Evolutionary conservation across 345 rosid genomes (phyloP), one percentile per base, ranked within the genome.

Genomic region (Aquilaria sinensis): DNA sequence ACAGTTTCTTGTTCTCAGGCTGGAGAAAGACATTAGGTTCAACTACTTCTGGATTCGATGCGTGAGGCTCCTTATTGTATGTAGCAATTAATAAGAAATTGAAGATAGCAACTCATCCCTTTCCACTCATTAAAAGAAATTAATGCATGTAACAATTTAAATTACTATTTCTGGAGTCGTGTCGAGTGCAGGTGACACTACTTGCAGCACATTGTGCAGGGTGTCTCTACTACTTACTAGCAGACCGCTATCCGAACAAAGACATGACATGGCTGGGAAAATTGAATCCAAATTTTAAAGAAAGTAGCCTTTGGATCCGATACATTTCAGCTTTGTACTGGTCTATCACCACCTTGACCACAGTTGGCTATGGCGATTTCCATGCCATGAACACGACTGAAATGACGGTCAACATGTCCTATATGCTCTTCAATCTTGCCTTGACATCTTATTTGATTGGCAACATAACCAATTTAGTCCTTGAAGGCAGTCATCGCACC

Each of bases 321-420:
- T 90, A 90, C 63, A 83, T 90, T 60, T 79, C 87, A 3, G 84
- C 97, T 7, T 59, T 90, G 60, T 90, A 90, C 51, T 90, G 95
- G 97, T 87, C 97, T 16, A 71, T 83, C 64, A 90, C 97, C 57
- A 90, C 97, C 76, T 87, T 90, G 97, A 85, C 85, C 32, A 90
- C 97, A 1, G 95, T 90, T 3, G 97, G 97, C 29, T 90, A 90
- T 57, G 97, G 97, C 2, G 97, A 90, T 68, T 81, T 90, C 10
- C 97, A 87, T 33, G 97, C 97, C 15, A 86, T 79, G 56, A 90
- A 90, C 78, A 73, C 85, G 57, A 58, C 72, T 52, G 97, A 90
- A 67, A 90, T 90, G 95, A 61, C 78, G 34, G 87, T 90, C 78
- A 83, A 78, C 51, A 82, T 74, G 50, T 74, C 78, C 73, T 90